Base-by-base conservation (phyloP, 2,329 filamentous ascomycete genomes). In the Trichoderma semiorbis region DNA sequence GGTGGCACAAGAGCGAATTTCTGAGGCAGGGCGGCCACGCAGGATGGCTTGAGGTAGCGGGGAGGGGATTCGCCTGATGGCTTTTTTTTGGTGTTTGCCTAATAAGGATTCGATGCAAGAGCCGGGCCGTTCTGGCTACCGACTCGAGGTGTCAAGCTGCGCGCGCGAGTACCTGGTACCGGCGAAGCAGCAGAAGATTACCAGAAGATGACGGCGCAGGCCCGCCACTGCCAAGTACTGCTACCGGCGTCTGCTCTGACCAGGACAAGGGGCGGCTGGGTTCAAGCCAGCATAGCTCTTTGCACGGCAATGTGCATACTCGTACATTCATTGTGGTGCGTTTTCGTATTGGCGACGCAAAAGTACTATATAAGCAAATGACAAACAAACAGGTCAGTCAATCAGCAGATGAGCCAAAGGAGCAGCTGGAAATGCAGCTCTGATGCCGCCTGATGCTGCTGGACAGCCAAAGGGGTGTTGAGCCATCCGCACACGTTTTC, bases 71-170 rank as follows among this genome's bases (percentile, higher is more conserved):
- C 28, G n/a, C 24, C n/a, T 26, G 63, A 66, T 36, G 63, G 63
- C 32, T 63, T 34, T 67, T 36, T 26, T 18, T 43, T 58, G 64
- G 64, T 26, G 64, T 67, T 67, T 67, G 64, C 64, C 64, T 57
- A 53, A 67, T 67, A 34, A 67, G 64, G 64, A 67, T 67, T 28
- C 34, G 64, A 67, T 57, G 64, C 50, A 67, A 34, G 32, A 67
- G 50, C 64, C 64, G 64, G 64, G 32, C 64, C 64, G 64, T 55
- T 43, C 50, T 57, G 32, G 30, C 24, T 60, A 34, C 55, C 55
- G 55, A 30, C 26, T 32, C 55, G 55, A 60, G 55, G 55, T 60
- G 24, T 26, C 24, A 30, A 57, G 53, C 24, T 47, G 43, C 43
- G 43, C 43, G 43, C 4, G 8, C 24, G 43, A 50, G 43, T 50